These are phyloP conservation scores for Sphaerosporella brunnea DNA, from an alignment of 495 filamentous ascomycete species.

Conservation along the genomic window DNA sequence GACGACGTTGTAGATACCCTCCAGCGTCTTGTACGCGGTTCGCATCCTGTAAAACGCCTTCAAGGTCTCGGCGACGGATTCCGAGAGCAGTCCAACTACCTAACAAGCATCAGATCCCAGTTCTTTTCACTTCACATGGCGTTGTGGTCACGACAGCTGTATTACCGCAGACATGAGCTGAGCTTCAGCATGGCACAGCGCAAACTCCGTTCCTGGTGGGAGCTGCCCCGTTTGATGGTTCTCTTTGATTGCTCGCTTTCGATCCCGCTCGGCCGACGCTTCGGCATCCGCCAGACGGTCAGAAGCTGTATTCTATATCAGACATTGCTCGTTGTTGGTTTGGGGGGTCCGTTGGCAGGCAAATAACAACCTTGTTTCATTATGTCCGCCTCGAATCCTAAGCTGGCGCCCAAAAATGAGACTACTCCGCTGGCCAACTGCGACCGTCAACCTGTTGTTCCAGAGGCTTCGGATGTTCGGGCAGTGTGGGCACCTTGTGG, in stretches of 20 bases:
- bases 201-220: constrained; percentile 67
- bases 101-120: constrained; percentile 2
- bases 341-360: background rate
- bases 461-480: background rate
- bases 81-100: constrained; percentile 69
- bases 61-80: constrained; percentile 80
- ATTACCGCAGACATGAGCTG: constrained; percentile 65
- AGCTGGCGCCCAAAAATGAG: constrained; percentile 64
- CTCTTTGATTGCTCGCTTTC: constrained; percentile 51
- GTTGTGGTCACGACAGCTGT: background rate
- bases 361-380: constrained; percentile 51
- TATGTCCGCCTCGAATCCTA: constrained; percentile 89
- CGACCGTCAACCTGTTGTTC: background rate
- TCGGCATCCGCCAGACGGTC: constrained; percentile 63
- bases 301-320: constrained; percentile 36
- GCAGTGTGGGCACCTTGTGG: constrained; percentile 51
- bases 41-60: constrained; percentile 84
- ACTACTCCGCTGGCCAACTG: constrained; percentile 66
- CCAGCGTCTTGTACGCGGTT: constrained; percentile 72
- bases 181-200: constrained; percentile 57
- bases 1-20: constrained; percentile 37
- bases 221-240: constrained; percentile 43
- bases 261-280: constrained; percentile 54
- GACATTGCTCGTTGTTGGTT: background rate
- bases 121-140: background rate